These are phyloP conservation scores for Hypoxylon sp. DNA, from an alignment of 2,329 filamentous ascomycete species.

Conservation along the genomic window DNA sequence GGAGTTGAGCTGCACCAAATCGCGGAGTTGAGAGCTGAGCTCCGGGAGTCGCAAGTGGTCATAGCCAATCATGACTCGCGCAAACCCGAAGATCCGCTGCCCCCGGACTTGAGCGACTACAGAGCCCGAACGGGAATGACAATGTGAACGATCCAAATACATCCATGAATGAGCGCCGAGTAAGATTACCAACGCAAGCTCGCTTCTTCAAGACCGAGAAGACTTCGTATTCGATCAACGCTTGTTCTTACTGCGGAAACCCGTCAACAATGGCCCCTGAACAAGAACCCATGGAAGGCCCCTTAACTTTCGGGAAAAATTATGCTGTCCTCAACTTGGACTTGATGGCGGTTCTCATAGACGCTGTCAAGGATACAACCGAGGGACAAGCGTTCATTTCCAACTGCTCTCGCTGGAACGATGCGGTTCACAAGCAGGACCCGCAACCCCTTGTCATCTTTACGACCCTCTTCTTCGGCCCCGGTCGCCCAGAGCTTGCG, in stretches of 20 bases:
- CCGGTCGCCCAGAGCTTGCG: slow-evolving; percentile 55
- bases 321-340: slow-evolving; percentile 63
- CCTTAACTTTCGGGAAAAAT: slow-evolving; percentile 52
- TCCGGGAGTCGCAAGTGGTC: background rate
- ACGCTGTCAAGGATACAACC: slow-evolving; percentile 52
- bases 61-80: slow-evolving; percentile 22
- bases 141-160: background rate
- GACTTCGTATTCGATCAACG: background rate
- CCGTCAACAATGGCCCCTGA: background rate
- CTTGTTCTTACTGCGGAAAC: background rate
- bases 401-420: slow-evolving; percentile 57
- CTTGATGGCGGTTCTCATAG: slow-evolving; percentile 57
- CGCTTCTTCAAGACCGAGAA: background rate
- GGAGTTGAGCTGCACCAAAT: slow-evolving; percentile 32
- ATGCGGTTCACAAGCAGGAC: slow-evolving; percentile 56
- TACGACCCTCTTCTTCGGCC: slow-evolving; percentile 58
- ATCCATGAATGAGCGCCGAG: background rate
- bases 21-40: slow-evolving; percentile 32
- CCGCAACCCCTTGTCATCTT: slow-evolving; percentile 58
- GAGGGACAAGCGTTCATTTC: slow-evolving; percentile 55
- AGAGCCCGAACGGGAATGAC: background rate
- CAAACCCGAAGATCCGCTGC: background rate
- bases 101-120: slow-evolving; percentile 24
- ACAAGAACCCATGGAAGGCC: slow-evolving; percentile 5
- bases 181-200: background rate